Base-by-base conservation (phyloP, 768 basidiomycete species). In the Naganishia kalamii region DNA sequence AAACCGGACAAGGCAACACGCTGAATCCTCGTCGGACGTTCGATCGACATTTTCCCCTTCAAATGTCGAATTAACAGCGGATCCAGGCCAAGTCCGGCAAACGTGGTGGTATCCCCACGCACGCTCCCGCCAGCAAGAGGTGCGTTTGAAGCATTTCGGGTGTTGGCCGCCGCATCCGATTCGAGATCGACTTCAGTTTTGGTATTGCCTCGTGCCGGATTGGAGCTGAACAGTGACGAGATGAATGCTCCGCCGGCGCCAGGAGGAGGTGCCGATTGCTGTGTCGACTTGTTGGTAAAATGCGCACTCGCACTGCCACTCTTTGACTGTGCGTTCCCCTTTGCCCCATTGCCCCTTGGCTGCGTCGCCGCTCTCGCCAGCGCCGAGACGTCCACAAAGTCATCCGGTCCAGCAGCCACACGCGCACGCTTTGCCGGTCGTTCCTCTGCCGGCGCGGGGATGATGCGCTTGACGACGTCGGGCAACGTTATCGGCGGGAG, bases 11-110 rank as follows among this genome's bases (percentile, higher is more conserved):
- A 79, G 11, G 83, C 83, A 8, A 87, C 85, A 65, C 88, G 83
- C 78, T 98, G 94, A 67, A 96, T 91, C 11, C 89, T 86, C 0
- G 94, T 98, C 3, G 94, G 94, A 69, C 87, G 88, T 12, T 82
- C 77, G 46, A 98, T 90, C 35, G 81, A 80, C 85, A 96, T 86
- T 80, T 92, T 97, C 23, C 77, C 81, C 27, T 83, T 80, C 13
- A 97, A 82, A 78, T 96, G 93, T 2, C 86, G 76, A 51, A 86
- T 83, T 25, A 98, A 80, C 47, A 94, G 82, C 1, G 89, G 86
- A 75, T 92, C 83, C 13, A 98, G 84, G 19, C 91, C 92, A 17
- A 97, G 82, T 0, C 88, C 90, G 33, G 81, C 73, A 75, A 98
- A 94, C 1, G 86, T 86, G 0, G 90, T 89, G 0, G 87, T 84